Evolutionary conservation across 257 asterid genomes (phyloP).

Genomic region (Solanum chaucha): DNA sequence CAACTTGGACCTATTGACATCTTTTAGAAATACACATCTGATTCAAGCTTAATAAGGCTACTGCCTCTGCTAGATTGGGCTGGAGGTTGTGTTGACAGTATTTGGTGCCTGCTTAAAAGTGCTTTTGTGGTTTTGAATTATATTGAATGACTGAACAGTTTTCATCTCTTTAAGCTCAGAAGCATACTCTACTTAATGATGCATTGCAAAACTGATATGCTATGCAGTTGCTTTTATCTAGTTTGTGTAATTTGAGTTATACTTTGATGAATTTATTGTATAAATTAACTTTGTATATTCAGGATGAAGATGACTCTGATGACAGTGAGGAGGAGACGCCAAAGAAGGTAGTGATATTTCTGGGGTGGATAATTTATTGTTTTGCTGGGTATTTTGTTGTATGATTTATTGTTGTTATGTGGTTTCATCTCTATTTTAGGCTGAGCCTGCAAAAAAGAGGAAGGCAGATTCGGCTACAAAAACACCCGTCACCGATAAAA

Average conservation of each 20-base stretch:
- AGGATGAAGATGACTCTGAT: conserved; percentile 50
- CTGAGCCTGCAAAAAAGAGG: conserved; percentile 45
- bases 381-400: not conserved
- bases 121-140: not conserved
- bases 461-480: conserved; percentile 35
- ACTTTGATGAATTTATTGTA: not conserved
- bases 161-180: not conserved
- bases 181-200: not conserved
- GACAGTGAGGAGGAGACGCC: conserved; percentile 79
- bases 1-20: not conserved
- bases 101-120: not conserved
- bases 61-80: not conserved
- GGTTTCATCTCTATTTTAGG: conserved; percentile 18
- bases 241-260: not conserved
- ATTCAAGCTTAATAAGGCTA: not conserved
- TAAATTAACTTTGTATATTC: not conserved
- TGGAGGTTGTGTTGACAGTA: not conserved
- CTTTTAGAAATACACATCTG: not conserved
- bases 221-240: not conserved
- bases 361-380: not conserved
- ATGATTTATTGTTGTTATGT: not conserved
- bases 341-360: conserved; percentile 42
- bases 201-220: not conserved
- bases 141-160: not conserved
- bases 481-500: conserved; percentile 61